Evolutionary conservation across 2,329 filamentous ascomycete genomes (phyloP), one percentile per base, ranked within the genome.

Genomic region (Geoglossum cookeanum): DNA sequence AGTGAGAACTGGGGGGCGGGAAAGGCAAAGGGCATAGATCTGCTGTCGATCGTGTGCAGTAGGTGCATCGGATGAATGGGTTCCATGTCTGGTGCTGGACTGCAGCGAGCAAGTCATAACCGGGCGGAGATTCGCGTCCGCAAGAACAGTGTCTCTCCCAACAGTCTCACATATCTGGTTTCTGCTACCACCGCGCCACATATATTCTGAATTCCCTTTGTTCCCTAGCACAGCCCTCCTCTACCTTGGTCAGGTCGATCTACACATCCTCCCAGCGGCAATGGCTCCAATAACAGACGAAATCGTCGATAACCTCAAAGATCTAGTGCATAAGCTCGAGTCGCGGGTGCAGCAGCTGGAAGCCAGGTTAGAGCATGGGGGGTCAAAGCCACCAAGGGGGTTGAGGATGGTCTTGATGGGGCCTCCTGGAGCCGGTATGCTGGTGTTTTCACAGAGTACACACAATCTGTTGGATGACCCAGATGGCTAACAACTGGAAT

Each of bases 371-470:
- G 73, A 76, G 60, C 77, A 78, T 64, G 74, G 75, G 64, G 69
- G 72, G 45, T 61, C 32, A 35, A 44, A 47, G 27, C 68, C 69
- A 62, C 63, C 74, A 60, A 75, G 73, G 64, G 79, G 85, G 68
- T 80, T 98, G 72, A 85, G 92, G 74, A 94, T 98, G 86, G 89
- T 98, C 67, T 76, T 98, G 68, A 97, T 98, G 76, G 92, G 92
- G 42, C 92, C 92, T 69, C 92, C 92, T 58, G 92, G 92, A 72
- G 92, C 92, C 72, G 92, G 92, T 97, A 80, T 66, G 85, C 76
- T 51, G 49, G 33, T 53, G 9, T 53, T 35, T 53, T n/a, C 52
- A 57, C 57, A 44, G 44, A 15, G 55, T 58, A 56, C 61, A 57
- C 8, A 4, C n/a, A 13, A 39, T n/a, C 15, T 22, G 37, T 44